Percentiles rank a stretch among this genome's conserved stretches.
Conservation (phyloP, 805 yeast species). For the Metschnikowia peoriensis region DNA sequence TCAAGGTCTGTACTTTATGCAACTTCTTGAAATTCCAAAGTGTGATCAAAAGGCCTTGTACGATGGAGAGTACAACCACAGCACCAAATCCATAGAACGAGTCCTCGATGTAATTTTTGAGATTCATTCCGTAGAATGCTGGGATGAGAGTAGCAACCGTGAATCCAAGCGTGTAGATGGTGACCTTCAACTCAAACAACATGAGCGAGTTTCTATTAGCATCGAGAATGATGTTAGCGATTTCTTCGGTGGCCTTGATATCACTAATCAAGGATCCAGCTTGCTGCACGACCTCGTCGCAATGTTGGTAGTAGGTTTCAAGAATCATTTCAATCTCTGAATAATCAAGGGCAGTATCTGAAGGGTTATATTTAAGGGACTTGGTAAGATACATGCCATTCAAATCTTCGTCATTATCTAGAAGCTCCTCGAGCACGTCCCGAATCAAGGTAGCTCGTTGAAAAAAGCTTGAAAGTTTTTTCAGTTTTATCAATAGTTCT, state of each 20-base stretch:
- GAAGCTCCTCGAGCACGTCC: slow-evolving; percentile 75
- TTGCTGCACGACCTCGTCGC: slow-evolving; percentile 91
- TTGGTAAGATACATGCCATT: slow-evolving; percentile 73
- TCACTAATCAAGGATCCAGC: slow-evolving; percentile 80
- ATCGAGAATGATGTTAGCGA: slow-evolving; percentile 86
- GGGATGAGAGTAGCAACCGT: slow-evolving; percentile 84
- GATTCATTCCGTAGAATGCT: slow-evolving; percentile 87
- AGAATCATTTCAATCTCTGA: slow-evolving; percentile 84
- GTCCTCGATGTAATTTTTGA: slow-evolving; percentile 75
- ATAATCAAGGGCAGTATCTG: slow-evolving; percentile 33
- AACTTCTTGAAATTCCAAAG: slow-evolving; percentile 55
- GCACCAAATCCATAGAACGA: slow-evolving; percentile 60
- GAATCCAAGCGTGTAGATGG: slow-evolving; percentile 80
- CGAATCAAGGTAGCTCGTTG: slow-evolving; percentile 75
- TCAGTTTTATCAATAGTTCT: slow-evolving; percentile 71
- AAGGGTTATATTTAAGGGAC: slow-evolving; percentile 21
- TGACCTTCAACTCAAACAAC: slow-evolving; percentile 79
- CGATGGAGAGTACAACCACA: slow-evolving; percentile 50
- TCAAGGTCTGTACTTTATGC: slow-evolving; percentile 60
- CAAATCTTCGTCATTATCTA: slow-evolving; percentile 85
- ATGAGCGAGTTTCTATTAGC: slow-evolving; percentile 87
- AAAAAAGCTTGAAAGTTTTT: slow-evolving; percentile 65
- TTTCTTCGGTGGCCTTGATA: slow-evolving; percentile 87
- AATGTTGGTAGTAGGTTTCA: slow-evolving; percentile 86
- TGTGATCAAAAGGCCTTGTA: slow-evolving; percentile 56